Evolutionary conservation across 164 flowering plant genomes (phyloP).

Genomic region (Buxus sempervirens): DNA sequence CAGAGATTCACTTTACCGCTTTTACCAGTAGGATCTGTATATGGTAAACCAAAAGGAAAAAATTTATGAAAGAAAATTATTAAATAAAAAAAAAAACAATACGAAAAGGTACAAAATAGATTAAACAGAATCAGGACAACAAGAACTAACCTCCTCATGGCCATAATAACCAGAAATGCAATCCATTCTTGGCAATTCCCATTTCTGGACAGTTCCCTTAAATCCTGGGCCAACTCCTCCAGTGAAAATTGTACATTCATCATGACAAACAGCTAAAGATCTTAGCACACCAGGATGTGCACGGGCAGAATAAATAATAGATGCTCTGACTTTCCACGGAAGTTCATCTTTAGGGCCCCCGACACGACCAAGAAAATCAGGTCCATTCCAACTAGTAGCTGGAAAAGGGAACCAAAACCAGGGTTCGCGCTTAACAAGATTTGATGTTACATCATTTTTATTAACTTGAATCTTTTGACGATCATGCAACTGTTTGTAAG

Average conservation of each 20-base stretch:
- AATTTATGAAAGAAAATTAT: no score
- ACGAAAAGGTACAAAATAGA: no score
- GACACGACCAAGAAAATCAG: slow-evolving; percentile 65
- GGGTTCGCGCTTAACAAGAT: slow-evolving; percentile 51
- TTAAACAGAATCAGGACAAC: background rate
- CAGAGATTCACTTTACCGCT: no score
- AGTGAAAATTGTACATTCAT: slow-evolving; percentile 79
- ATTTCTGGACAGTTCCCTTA: slow-evolving; percentile 90
- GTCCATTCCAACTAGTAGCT: slow-evolving; percentile 76
- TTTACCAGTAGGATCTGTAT: no score
- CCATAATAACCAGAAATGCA: slow-evolving; percentile 83
- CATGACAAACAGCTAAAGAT: slow-evolving; percentile 67
- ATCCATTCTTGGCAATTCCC: slow-evolving; percentile 73
- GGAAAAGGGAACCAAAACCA: slow-evolving; percentile 95
- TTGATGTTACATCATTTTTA: slow-evolving; percentile 26
- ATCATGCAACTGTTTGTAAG: slow-evolving; percentile 34
- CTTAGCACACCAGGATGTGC: slow-evolving; percentile 88
- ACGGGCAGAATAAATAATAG: slow-evolving; percentile 71
- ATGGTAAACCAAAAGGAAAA: no score
- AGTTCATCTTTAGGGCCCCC: slow-evolving; percentile 79
- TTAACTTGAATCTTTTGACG: slow-evolving; percentile 31
- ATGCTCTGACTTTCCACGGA: slow-evolving; percentile 93
- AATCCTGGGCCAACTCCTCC: slow-evolving; percentile 95
- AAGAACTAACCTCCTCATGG: slow-evolving; percentile 83
- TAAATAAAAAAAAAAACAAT: no score